These are phyloP conservation scores for Piper longum DNA, from an alignment of 164 flowering plant genomes.

Conservation along the genomic window DNA sequence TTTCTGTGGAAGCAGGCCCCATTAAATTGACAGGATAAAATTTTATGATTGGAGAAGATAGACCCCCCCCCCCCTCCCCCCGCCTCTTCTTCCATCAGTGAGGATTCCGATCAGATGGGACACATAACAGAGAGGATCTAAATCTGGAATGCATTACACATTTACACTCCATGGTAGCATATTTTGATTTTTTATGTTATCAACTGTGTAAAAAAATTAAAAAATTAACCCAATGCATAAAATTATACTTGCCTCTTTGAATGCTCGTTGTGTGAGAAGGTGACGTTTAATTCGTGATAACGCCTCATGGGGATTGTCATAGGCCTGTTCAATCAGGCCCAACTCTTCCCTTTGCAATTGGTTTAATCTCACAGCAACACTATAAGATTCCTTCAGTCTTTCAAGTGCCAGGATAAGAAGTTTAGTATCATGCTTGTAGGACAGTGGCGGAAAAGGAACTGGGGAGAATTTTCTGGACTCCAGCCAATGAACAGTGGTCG, in stretches of 20 bases:
- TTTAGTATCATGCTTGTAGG: constrained; percentile 98
- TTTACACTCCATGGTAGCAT: no score
- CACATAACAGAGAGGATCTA: no score
- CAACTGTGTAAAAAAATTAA: no score
- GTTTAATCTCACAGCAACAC: constrained; percentile 95
- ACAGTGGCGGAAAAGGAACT: constrained; percentile 94
- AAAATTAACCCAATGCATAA: no score
- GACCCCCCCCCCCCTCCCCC: no score
- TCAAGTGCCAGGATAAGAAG: constrained; percentile 97
- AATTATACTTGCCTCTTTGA: constrained; percentile 65
- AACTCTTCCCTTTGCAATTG: constrained; percentile 93
- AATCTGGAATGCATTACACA: no score
- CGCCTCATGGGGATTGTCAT: constrained; percentile 99
- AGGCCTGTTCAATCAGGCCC: constrained; percentile 99
- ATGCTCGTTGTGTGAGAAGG: constrained; percentile 93
- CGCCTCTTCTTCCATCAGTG: no score
- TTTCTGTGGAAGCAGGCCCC: no score
- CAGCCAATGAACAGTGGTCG: constrained; percentile 98
- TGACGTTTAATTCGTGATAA: constrained; percentile 95
- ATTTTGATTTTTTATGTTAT: background rate
- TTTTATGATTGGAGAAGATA: no score
- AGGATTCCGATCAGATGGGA: no score
- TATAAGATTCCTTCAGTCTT: constrained; percentile 94
- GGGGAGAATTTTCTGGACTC: constrained; percentile 97
- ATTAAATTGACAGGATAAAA: no score